Evolutionary conservation across 2,329 filamentous ascomycete species (phyloP), one percentile per base, ranked within the genome.

Genomic region (Fusarium pseudocircinatum): DNA sequence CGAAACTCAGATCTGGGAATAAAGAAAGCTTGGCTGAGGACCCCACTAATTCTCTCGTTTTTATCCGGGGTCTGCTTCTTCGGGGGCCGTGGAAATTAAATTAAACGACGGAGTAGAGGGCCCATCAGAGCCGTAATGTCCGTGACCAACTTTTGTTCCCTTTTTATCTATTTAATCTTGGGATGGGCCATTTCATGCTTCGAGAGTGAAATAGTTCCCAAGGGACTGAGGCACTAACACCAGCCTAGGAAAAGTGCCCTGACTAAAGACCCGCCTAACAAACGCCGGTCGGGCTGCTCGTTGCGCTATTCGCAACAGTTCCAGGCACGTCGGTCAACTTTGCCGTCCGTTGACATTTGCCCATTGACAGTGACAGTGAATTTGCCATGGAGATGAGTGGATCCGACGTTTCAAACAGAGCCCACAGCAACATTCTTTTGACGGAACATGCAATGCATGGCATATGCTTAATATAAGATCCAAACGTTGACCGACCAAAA

Each of bases 1-100:
- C 63, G 37, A 70, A 75, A 73, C 52, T 60, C 69, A 73, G 72
- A 75, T 75, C 72, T 52, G 50, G 53, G 56, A 34, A 65, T 53
- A 59, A 70, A 57, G 32, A 67, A 71, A 64, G 65, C 72, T 75
- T 75, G 66, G 65, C 49, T 43, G 46, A 24, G 22, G 54, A 34
- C 37, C 49, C 70, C 62, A 32, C 67, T 58, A 37, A 30, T 47
- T 63, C 30, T 63, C 26, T 63, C 50, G 47, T 47, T 50, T 63
- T 67, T 60, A 59, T 39, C 67, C 59, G 46, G 62, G 46, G 46
- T 46, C 47, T 43, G 32, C 32, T 53, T 28, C 24, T 26, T 52
- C n/a, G 12, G 22, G n/a, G 53, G 59, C 37, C 18, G 22, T 47
- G 42, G 67, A 74, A 72, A 74, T 73, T 74, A 74, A 72, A 74